A percentile compares a stretch with the other conserved stretches of the same genome.
Conservation (phyloP, 805 yeast genomes). For the Priceomyces melissophilus region DNA sequence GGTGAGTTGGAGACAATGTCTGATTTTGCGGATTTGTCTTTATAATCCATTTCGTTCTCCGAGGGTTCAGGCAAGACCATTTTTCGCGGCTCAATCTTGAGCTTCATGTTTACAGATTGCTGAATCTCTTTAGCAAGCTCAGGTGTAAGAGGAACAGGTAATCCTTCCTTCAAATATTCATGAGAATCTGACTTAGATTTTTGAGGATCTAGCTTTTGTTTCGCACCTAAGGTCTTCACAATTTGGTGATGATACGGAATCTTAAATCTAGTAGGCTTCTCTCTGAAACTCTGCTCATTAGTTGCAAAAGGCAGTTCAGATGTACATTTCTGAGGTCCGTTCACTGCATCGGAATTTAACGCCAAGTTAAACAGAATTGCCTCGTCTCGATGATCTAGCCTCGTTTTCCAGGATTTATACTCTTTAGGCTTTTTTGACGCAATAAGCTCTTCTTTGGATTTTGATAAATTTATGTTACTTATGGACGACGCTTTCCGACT, state of each 20-base stretch:
- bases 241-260: conserved; percentile 26
- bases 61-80: not conserved
- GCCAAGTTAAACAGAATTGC: conserved; percentile 17
- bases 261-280: conserved; percentile 12
- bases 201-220: conserved; percentile 4
- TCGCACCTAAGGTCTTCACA: conserved; percentile 12
- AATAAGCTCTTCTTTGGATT: conserved; percentile 38
- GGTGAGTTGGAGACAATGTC: no score
- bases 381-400: conserved; percentile 30
- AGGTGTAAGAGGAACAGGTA: conserved; percentile 23
- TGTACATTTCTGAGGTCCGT: conserved; percentile 1
- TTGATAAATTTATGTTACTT: conserved; percentile 30
- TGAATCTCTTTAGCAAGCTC: conserved; percentile 19
- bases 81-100: conserved; percentile 5
- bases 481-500: conserved; percentile 49
- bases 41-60: no score
- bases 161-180: conserved; percentile 2
- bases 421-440: conserved; percentile 25
- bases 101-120: conserved; percentile 3
- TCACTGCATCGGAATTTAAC: conserved; percentile 15
- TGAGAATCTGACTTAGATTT: conserved; percentile 1
- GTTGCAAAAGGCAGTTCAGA: not conserved
- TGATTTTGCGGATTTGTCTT: no score
- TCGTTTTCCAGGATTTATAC: conserved; percentile 36
- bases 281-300: conserved; percentile 5